phyloP scores from a whole-genome alignment of 257 asterid genomes.

The Solanum okadae region DNA sequence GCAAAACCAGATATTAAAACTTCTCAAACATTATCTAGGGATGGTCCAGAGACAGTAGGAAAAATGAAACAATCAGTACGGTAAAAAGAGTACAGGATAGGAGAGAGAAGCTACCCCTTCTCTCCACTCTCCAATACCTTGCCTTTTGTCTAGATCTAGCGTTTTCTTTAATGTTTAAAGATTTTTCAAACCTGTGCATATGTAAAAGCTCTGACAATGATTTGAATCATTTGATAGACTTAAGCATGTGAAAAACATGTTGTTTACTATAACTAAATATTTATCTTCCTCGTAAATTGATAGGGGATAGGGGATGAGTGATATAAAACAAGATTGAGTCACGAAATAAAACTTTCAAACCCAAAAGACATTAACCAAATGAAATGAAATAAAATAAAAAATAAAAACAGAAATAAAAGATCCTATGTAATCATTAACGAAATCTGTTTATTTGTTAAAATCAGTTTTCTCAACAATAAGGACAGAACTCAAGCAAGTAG shows the following conservation, averaged over 20 bases:
- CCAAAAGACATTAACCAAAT: not conserved
- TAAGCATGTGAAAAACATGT: too few relatives aligned
- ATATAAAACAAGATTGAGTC: not conserved
- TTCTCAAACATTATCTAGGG: not conserved
- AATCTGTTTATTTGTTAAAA: not conserved
- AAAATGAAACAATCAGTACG: not conserved
- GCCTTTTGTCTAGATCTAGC: not conserved
- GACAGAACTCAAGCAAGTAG: not conserved
- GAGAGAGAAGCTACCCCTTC: not conserved
- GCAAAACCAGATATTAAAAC: not conserved
- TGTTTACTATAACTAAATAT: too few relatives aligned
- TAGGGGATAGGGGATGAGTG: not conserved
- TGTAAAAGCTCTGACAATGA: too few relatives aligned
- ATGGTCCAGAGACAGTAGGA: not conserved
- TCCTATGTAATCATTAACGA: too few relatives aligned
- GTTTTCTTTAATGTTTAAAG: too few relatives aligned
- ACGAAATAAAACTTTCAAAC: not conserved
- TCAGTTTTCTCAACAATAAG: not conserved
- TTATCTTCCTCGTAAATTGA: too few relatives aligned
- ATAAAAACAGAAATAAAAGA: not conserved
- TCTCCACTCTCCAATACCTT: not conserved
- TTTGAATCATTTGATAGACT: too few relatives aligned
- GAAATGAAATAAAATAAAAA: not conserved
- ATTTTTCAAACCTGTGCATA: too few relatives aligned
- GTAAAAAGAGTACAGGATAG: not conserved